These are phyloP conservation scores for Cadophora gregata DNA, from an alignment of 2,329 filamentous ascomycete species.

Conservation along the genomic window DNA sequence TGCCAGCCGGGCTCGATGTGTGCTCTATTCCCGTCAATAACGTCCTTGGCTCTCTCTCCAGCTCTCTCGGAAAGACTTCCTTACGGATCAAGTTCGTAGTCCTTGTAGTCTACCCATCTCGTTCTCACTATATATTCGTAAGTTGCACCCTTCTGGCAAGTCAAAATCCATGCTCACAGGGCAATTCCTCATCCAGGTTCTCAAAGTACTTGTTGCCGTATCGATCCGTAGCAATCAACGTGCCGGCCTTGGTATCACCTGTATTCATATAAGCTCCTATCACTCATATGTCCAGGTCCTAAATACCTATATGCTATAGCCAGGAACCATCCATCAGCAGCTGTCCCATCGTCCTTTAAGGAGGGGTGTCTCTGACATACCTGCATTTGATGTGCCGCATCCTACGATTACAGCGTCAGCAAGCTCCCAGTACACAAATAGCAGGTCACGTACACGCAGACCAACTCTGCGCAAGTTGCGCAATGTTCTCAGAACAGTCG, in stretches of 20 bases:
- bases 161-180: constrained; percentile 62
- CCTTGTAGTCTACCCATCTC: constrained; percentile 97
- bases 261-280: constrained; percentile 35
- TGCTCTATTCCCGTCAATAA: constrained; percentile 52
- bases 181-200: constrained; percentile 88
- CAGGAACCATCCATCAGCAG: constrained; percentile 31
- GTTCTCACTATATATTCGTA: constrained; percentile 72
- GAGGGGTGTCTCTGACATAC: constrained; percentile 62
- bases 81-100: constrained; percentile 81
- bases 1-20: constrained; percentile 98
- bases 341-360: constrained; percentile 32
- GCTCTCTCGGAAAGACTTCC: constrained; percentile 42
- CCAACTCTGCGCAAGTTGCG: constrained; percentile 87
- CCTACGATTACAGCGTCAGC: constrained; percentile 60
- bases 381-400: constrained; percentile 91
- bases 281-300: neutral
- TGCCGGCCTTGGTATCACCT: constrained; percentile 97
- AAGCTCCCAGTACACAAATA: constrained; percentile 15
- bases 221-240: constrained; percentile 81
- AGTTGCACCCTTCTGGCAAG: constrained; percentile 6
- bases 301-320: constrained; percentile 43
- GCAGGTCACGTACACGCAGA: constrained; percentile 70
- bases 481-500: constrained; percentile 85
- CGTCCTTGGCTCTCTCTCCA: neutral
- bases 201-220: constrained; percentile 99